These are phyloP conservation scores for Epicoccum nigrum DNA, from an alignment of 2,329 filamentous ascomycete genomes.

Conservation along the genomic window DNA sequence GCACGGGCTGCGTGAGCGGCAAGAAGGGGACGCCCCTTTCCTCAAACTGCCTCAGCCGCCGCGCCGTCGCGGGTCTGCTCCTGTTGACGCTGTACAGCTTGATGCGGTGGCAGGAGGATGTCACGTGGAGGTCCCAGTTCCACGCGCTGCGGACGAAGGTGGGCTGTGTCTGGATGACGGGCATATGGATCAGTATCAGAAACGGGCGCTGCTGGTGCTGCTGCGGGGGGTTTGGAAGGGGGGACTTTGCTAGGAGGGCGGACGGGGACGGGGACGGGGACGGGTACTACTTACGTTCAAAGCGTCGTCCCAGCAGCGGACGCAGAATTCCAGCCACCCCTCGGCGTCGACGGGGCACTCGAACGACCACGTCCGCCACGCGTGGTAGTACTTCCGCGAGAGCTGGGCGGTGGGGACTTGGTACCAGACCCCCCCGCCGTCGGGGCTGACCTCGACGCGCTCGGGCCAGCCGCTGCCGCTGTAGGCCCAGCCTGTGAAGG, in stretches of 20 bases:
- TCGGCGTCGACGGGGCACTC: slow-evolving; percentile 64
- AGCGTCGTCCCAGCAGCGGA: slow-evolving; percentile 54
- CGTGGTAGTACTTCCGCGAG: slow-evolving; percentile 65
- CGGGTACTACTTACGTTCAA: slow-evolving; percentile 45
- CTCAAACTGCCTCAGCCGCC: slow-evolving; percentile 60
- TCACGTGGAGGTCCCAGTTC: slow-evolving; percentile 72
- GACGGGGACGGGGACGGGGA: too few relatives aligned
- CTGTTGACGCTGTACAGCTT: slow-evolving; percentile 65
- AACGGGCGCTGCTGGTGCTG: too few relatives aligned
- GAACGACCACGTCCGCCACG: slow-evolving; percentile 69
- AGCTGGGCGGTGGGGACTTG: slow-evolving; percentile 65
- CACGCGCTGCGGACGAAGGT: slow-evolving; percentile 52
- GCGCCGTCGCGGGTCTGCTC: slow-evolving; percentile 55
- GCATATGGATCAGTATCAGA: slow-evolving; percentile 22
- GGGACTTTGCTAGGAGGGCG: too few relatives aligned
- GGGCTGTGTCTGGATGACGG: slow-evolving; percentile 52
- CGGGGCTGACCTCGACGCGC: slow-evolving; percentile 66
- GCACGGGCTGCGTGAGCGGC: slow-evolving; percentile 61
- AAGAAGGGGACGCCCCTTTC: slow-evolving; percentile 54
- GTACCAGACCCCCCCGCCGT: slow-evolving; percentile 71
- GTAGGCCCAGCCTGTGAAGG: slow-evolving; percentile 57
- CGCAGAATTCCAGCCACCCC: slow-evolving; percentile 55
- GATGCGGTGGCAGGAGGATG: slow-evolving; percentile 65
- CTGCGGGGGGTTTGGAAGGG: background rate
- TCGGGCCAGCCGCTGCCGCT: slow-evolving; percentile 58